Base-by-base conservation (phyloP, 331 rosid genomes). In the Rhamnella rubrinervis region DNA sequence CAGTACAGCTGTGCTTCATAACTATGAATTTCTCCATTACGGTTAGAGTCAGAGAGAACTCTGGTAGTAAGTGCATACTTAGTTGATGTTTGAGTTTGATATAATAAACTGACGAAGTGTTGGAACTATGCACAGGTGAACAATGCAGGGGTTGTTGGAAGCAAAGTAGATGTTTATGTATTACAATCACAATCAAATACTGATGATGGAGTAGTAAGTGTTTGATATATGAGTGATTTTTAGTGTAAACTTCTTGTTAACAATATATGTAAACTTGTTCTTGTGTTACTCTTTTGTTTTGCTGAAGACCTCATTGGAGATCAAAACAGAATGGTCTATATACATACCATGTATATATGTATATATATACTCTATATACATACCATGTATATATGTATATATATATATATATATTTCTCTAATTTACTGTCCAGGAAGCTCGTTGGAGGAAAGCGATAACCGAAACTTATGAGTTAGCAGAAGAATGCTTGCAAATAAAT, bases 91-190 rank as follows among this genome's bases (percentile, higher is more conserved):
- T 47, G 12, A 9, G 12, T 15, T 52, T 16, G 6, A 52, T 19
- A 52, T 52, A 1, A 52, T 52, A 19, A 16, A 16, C 7, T 4
- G 7, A 16, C 5, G 0, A 52, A 13, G 10, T 16, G 8, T 57
- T 56, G 13, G 37, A 57, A 20, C 31, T 68, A 19, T 63, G 51
- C 74, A 63, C 78, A 84, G 92, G 88, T 84, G 25, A 86, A 86
- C 80, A 84, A 86, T 66, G 92, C 92, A 71, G 89, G 84, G 61
- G 72, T 84, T 66, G 16, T 2, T 59, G 92, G 86, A 23, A 55
- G 26, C 72, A 68, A 56, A 5, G 0, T 70, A 21, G 79, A 81
- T 59, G 55, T 44, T 8, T 58, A 77, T 17, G 77, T 64, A 58
- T 63, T 67, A 17, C 1, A 8, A 55, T 1, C 59, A 47, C 28